phyloP scores from a whole-genome alignment of 768 basidiomycete species.

The Ramaria sp. region DNA sequence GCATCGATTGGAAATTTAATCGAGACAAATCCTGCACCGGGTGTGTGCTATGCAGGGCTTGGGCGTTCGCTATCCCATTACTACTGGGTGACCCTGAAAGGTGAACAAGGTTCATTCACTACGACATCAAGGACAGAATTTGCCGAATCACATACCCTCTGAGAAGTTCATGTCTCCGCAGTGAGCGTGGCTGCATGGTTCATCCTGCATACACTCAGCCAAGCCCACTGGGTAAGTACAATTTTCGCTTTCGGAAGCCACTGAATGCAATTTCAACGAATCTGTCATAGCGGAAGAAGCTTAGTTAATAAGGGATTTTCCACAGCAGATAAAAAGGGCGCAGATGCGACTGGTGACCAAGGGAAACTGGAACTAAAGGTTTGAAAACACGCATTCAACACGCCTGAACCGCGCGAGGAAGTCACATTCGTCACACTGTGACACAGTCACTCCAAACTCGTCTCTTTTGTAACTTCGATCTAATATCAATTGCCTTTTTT shows the following conservation, averaged over 20 bases:
- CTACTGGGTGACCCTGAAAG: neutral
- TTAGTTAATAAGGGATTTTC: neutral
- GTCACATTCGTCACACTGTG: constrained; percentile 3
- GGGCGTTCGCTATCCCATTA: neutral
- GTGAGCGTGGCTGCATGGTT: neutral
- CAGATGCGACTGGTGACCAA: neutral
- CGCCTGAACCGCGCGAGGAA: constrained; percentile 6
- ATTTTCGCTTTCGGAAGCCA: neutral
- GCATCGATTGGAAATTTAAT: neutral
- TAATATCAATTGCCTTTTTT: neutral
- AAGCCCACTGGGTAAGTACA: neutral
- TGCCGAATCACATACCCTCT: neutral
- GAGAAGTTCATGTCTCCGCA: neutral
- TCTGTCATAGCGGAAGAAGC: neutral
- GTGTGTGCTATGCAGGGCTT: neutral
- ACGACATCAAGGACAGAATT: neutral
- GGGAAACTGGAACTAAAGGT: neutral
- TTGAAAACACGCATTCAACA: constrained; percentile 7
- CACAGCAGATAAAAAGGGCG: neutral
- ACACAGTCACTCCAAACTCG: constrained; percentile 2
- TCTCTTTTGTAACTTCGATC: neutral
- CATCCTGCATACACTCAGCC: neutral
- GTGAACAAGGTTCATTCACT: neutral
- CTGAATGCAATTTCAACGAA: neutral
- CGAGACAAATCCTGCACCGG: neutral